These are phyloP conservation scores for Cetradonia linearis DNA, from an alignment of 495 filamentous ascomycete genomes.

Conservation along the genomic window DNA sequence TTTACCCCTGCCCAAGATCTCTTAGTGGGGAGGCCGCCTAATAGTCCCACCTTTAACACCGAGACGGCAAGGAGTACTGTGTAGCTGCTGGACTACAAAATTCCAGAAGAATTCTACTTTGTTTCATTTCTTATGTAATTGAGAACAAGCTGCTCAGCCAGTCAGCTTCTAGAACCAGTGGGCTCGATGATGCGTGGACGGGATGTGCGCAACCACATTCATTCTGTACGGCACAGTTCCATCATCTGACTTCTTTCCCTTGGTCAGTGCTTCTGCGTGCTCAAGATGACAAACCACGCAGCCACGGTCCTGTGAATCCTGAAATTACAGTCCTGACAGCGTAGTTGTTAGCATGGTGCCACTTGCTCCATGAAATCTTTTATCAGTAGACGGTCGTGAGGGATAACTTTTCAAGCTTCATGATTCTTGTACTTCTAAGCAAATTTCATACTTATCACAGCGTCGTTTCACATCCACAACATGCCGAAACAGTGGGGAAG, in stretches of 20 bases:
- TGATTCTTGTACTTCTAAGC: no score
- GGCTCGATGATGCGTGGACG: background rate
- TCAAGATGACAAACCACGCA: background rate
- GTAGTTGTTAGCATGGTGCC: background rate
- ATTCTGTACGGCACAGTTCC: constrained; percentile 6
- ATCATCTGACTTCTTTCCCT: background rate
- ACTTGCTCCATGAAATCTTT: no score
- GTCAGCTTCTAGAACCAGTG: background rate
- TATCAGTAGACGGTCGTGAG: background rate
- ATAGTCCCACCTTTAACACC: background rate
- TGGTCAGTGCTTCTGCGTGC: constrained; percentile 1
- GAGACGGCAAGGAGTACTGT: background rate
- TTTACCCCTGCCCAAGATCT: background rate
- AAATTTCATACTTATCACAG: background rate
- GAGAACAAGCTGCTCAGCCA: no score
- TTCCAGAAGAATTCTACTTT: background rate
- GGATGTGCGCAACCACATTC: background rate
- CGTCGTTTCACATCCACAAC: background rate
- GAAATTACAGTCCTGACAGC: background rate
- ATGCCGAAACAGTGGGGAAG: constrained; percentile 8
- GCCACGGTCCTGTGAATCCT: background rate
- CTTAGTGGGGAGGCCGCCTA: background rate
- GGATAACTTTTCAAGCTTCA: background rate
- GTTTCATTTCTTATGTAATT: no score
- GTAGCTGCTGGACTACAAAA: background rate